Base-by-base conservation (phyloP, 2,329 filamentous ascomycete genomes). In the Incumbomyces lentus region DNA sequence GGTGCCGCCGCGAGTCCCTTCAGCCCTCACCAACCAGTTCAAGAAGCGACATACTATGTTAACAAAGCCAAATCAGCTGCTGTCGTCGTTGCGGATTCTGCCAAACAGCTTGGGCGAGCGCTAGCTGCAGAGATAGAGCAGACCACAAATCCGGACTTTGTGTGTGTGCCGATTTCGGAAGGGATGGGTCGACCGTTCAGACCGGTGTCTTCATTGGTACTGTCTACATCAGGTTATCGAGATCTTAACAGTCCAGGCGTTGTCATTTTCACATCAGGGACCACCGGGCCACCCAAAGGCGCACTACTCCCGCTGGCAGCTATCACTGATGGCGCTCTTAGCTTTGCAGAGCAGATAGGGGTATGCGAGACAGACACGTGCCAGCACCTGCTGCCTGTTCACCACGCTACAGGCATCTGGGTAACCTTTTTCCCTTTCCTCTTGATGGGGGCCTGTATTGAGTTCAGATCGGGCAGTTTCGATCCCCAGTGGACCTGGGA, bases 391-490 rank as follows among this genome's bases (percentile, higher is more conserved):
- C 44, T 59, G 51, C 47, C 64, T 58, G 54, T 62, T 56, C 33
- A 60, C 62, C 36, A 62, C 63, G 54, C 55, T 6, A 58, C 57
- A 10, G 57, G 57, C 2, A 55, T 59, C 13, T 55, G 55, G 52
- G 52, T 47, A 53, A 66, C 51, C 30, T 67, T 32, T 54, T 67
- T 43, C 62, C 66, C 31, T 49, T 68, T 34, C 60, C 63, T 55
- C 58, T 64, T 55, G 58, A 61, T 39, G 63, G 57, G 55, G 59
- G 68, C 46, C 40, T 70, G 62, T 14, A 64, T 69, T 19, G 69
- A 70, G 44, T 66, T 65, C 58, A 63, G 63, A 49, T 64, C 64
- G 34, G 65, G 65, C 8, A 63, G 64, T 53, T 56, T 68, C 62
- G 52, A 60, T 31, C 48, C 58, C 41, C 31, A 60, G 55, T 51